A percentile compares a stretch with the other conserved stretches of the same genome.
Evolutionary conservation across 306 rosid species (phyloP).

Genomic region (Luffa acutangula): DNA sequence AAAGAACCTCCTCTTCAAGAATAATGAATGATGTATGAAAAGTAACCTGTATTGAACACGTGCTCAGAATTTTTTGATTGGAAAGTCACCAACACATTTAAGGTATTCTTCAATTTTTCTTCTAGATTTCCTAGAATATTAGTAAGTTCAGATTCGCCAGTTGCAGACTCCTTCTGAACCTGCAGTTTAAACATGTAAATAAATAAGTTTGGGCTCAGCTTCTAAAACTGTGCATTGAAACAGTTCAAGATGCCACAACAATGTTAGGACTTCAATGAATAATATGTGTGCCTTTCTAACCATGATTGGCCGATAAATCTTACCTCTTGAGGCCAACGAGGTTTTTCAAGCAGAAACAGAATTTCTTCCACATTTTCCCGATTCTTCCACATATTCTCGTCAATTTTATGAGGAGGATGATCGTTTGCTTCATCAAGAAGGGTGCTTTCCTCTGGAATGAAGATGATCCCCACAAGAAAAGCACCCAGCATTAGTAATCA

Average conservation of each 20-base stretch:
- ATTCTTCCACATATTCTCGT: slow-evolving; percentile 98
- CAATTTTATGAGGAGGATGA: slow-evolving; percentile 82
- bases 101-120: slow-evolving; percentile 36
- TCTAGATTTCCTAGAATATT: slow-evolving; percentile 30
- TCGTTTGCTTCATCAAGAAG: slow-evolving; percentile 42
- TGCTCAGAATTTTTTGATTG: slow-evolving; percentile 76
- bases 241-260: neutral
- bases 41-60: slow-evolving; percentile 74
- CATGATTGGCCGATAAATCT: slow-evolving; percentile 12
- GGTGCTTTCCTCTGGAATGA: slow-evolving; percentile 30
- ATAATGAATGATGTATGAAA: neutral
- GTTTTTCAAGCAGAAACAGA: slow-evolving; percentile 49
- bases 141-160: slow-evolving; percentile 41
- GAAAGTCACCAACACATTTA: slow-evolving; percentile 57
- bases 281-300: neutral
- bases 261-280: neutral
- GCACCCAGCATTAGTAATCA: neutral
- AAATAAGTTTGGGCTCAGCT: slow-evolving; percentile 12
- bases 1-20: neutral
- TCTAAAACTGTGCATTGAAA: neutral
- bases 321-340: slow-evolving; percentile 70
- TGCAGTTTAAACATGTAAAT: slow-evolving; percentile 26
- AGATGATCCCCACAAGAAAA: slow-evolving; percentile 11
- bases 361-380: slow-evolving; percentile 84
- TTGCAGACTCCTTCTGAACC: slow-evolving; percentile 48